Evolutionary conservation across 768 basidiomycete species (phyloP).

Genomic region (Collybia mongolica): DNA sequence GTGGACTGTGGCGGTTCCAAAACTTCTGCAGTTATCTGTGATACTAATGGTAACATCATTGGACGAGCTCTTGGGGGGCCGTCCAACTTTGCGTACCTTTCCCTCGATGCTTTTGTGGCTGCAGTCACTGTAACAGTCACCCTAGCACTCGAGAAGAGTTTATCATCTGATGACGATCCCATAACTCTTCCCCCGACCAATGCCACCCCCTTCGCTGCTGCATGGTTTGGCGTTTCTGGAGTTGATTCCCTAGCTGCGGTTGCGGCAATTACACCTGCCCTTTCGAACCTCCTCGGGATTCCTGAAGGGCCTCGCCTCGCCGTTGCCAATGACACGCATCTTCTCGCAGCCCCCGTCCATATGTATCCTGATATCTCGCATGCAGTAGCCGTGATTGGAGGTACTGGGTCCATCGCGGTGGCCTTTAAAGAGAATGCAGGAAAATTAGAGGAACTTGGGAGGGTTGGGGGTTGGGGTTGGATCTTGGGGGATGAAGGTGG

Average conservation of each 20-base stretch:
- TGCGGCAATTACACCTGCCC: constrained; percentile 47
- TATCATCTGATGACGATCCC: constrained; percentile 32
- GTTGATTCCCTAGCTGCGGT: constrained; percentile 72
- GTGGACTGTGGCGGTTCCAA: constrained; percentile 91
- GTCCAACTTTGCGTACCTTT: constrained; percentile 84
- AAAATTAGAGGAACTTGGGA: constrained; percentile 58
- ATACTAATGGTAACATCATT: constrained; percentile 55
- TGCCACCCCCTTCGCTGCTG: constrained; percentile 52
- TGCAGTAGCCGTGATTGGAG: constrained; percentile 74
- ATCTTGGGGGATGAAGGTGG: constrained; percentile 84
- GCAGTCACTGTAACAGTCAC: constrained; percentile 52
- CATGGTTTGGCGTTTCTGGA: constrained; percentile 84
- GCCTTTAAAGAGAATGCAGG: constrained; percentile 50
- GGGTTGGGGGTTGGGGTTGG: constrained; percentile 84
- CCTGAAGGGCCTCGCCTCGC: constrained; percentile 52
- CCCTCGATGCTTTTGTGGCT: constrained; percentile 54
- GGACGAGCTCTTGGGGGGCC: constrained; percentile 73
- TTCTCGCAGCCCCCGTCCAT: constrained; percentile 78
- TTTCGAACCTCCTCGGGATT: constrained; percentile 59
- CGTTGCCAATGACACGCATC: constrained; percentile 81
- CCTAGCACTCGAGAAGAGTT: constrained; percentile 50
- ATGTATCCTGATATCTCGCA: constrained; percentile 55
- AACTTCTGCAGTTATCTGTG: constrained; percentile 72
- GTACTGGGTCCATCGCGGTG: constrained; percentile 79
- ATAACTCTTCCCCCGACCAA: constrained; percentile 37